phyloP scores from a whole-genome alignment of 225 moss, liverwort and hornwort genomes.

The Anthoceros angustus region DNA sequence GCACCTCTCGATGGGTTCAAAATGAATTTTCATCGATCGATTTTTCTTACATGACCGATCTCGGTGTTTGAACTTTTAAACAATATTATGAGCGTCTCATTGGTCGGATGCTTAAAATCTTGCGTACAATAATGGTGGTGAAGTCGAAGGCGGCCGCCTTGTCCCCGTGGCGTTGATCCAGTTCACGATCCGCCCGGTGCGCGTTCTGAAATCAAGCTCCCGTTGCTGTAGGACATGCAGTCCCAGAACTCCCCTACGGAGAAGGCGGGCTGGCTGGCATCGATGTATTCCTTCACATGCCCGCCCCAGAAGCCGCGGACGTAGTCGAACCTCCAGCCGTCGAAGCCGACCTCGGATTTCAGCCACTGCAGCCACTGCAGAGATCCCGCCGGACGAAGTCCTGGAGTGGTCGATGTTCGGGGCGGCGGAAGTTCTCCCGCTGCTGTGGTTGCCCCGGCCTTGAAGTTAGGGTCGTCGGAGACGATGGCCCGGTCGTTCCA shows the following conservation, averaged over 20 bases:
- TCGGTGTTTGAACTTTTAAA: too few species aligned
- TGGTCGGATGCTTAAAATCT: too few species aligned
- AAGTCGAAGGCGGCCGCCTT: slow-evolving; percentile 65
- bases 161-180: slow-evolving; percentile 53
- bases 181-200: slow-evolving; percentile 49
- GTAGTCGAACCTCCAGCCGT: not conserved
- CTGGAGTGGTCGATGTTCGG: not conserved
- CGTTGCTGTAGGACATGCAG: slow-evolving; percentile 44
- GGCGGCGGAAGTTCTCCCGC: not conserved
- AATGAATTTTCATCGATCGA: too few species aligned
- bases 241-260: slow-evolving; percentile 70
- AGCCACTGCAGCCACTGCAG: not conserved
- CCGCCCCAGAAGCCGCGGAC: not conserved
- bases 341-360: not conserved
- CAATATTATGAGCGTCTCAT: too few species aligned
- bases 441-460: not conserved
- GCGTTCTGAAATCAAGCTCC: slow-evolving; percentile 53
- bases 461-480: not conserved
- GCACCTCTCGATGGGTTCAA: slow-evolving; percentile 52
- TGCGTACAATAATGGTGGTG: slow-evolving; percentile 82
- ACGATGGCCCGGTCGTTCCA: not conserved
- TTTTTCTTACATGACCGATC: too few species aligned
- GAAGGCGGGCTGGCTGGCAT: not conserved
- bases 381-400: not conserved
- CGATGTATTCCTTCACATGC: not conserved